Percentiles rank a stretch among this genome's conserved stretches.
phyloP scores from a whole-genome alignment of 2,329 filamentous ascomycete species.

The Pseudopyricularia cyperi region DNA sequence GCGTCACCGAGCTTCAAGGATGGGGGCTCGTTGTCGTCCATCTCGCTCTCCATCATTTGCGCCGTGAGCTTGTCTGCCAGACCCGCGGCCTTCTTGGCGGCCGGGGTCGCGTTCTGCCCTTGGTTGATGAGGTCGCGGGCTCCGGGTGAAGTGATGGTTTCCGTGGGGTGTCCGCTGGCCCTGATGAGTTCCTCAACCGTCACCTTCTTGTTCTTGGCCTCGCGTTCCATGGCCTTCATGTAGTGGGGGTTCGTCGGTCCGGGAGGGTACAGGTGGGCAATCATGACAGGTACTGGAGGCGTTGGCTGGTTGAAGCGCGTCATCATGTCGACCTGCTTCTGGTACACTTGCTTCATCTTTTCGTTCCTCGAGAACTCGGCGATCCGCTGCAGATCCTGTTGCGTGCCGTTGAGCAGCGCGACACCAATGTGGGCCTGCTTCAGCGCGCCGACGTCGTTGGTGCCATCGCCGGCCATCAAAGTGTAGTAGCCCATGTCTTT shows the following conservation, averaged over 20 bases:
- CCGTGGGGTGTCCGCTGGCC: conserved; percentile 37
- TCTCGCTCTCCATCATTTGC: conserved; percentile 79
- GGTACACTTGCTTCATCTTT: conserved; percentile 97
- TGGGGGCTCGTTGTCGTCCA: conserved; percentile 82
- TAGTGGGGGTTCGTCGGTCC: conserved; percentile 89
- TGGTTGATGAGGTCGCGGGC: conserved; percentile 46
- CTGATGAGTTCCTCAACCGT: conserved; percentile 44
- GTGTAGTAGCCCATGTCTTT: conserved; percentile 97
- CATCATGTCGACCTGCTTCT: conserved; percentile 90
- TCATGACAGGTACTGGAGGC: conserved; percentile 83
- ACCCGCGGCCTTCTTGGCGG: conserved; percentile 53
- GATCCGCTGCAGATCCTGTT: conserved; percentile 81
- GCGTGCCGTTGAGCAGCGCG: conserved; percentile 86
- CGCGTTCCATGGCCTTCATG: conserved; percentile 77
- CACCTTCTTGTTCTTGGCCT: conserved; percentile 67
- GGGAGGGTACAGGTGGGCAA: conserved; percentile 88
- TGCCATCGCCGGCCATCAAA: conserved; percentile 96
- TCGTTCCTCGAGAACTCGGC: conserved; percentile 87
- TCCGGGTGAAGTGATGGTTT: conserved; percentile 54
- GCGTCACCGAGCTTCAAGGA: conserved; percentile 95
- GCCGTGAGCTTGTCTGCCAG: conserved; percentile 78
- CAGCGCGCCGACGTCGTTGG: conserved; percentile 92
- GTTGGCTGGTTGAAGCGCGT: conserved; percentile 84
- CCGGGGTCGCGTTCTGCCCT: conserved; percentile 20
- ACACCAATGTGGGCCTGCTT: conserved; percentile 98